Evolutionary conservation across 108 stramenopile species (phyloP), one percentile per base, ranked within the genome.

Genomic region (Nitzschia sp.): DNA sequence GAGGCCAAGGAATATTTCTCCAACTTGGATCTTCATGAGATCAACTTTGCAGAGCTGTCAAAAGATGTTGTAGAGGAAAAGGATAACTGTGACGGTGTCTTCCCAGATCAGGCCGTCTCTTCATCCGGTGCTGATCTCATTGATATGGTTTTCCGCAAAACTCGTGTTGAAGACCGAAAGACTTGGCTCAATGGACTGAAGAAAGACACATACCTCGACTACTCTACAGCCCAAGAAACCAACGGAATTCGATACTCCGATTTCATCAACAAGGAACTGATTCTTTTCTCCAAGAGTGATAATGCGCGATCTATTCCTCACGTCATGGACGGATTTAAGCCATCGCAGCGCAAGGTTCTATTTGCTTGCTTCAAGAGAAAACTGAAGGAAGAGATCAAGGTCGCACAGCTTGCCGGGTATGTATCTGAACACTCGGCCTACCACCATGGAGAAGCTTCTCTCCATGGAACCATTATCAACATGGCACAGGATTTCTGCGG

Each of bases 291-390:
- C 25, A 65, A 81, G 37, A 89, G 89, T 51, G 99, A 99, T 80
- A 97, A 97, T 71, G 66, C 55, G 12, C 77, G 99, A 22, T 96
- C 95, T 6, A 96, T 99, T 57, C 95, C 97, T 11, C 83, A 87
- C 78, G 62, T 98, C 17, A 76, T 98, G 69, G 99, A 99, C 71
- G 99, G 99, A 0, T 88, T 99, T 66, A 99, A 99, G 81, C 98
- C 98, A 5, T 95, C 96, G 11, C 98, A 98, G 79, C 88, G 99
- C 22, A 99, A 99, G 83, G 97, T 99, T 6, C 82, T 99, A 14
- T 98, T 87, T 74, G 86, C 93, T 17, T 98, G 98, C 72, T 98
- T 99, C 92, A 98, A 98, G 83, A 87, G 97, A 42, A 98, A 98
- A 65, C 84, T 99, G 24, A 95, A 98, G 70, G 80, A 67, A 11